Conservation (phyloP, 768 basidiomycete species). For the Ramaria sp. region DNA sequence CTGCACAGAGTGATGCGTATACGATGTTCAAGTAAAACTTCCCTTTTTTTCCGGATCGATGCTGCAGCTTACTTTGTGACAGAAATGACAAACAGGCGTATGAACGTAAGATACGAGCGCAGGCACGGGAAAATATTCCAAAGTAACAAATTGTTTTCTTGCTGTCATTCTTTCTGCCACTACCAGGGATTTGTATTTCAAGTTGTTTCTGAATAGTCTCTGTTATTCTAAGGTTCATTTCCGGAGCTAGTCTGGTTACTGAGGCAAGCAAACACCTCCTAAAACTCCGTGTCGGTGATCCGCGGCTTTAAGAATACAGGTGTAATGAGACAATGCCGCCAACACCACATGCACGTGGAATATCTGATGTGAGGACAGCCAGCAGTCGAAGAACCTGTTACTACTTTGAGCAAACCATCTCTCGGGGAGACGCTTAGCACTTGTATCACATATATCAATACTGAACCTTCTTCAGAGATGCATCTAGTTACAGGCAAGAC, state of each 20-base stretch:
- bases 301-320: conserved; percentile 42
- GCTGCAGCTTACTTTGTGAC: neutral
- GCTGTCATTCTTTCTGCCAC: neutral
- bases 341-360: conserved; percentile 76
- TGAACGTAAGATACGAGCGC: conserved; percentile 72
- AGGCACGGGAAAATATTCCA: conserved; percentile 84
- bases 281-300: conserved; percentile 38
- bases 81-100: conserved; percentile 94
- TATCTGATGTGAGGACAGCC: conserved; percentile 79
- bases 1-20: conserved; percentile 97
- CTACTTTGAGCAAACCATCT: conserved; percentile 33
- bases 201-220: neutral
- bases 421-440: conserved; percentile 79
- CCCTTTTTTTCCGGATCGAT: neutral
- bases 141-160: conserved; percentile 37
- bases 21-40: conserved; percentile 88
- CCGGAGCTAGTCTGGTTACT: neutral
- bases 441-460: conserved; percentile 22
- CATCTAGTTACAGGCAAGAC: conserved; percentile 21
- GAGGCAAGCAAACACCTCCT: neutral
- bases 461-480: no score
- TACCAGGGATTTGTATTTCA: neutral
- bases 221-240: neutral
- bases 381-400: conserved; percentile 67
- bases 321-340: conserved; percentile 60